Conservation (phyloP, 108 stramenopile species). For the Aurantiochytrium sp. region DNA sequence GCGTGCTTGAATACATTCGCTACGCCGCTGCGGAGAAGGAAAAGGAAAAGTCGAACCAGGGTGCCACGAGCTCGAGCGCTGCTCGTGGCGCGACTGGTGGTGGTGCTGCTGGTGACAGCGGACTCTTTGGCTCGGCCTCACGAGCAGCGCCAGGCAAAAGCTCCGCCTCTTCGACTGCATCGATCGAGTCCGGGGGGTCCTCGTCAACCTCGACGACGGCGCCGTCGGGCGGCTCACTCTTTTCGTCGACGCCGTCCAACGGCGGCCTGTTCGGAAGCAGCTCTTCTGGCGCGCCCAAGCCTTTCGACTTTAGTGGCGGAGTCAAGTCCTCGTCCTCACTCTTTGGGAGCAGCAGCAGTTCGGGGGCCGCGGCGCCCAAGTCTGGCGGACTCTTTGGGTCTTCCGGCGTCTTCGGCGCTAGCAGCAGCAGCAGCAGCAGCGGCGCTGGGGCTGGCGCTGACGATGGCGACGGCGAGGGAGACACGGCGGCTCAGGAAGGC, state of each 20-base stretch:
- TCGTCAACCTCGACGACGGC: background rate
- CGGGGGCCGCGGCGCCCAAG: no score
- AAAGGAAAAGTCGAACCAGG: background rate
- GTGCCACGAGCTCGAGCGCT: background rate
- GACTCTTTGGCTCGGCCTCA: background rate
- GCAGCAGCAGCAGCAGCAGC: background rate
- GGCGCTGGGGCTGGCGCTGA: background rate
- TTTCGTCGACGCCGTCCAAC: background rate
- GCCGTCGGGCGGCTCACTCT: background rate
- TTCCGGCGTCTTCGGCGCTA: background rate
- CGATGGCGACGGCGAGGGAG: background rate
- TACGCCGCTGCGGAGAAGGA: background rate
- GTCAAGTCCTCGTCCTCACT: background rate
- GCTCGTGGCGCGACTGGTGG: no score
- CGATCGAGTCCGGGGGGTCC: background rate
- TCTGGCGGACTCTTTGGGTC: background rate
- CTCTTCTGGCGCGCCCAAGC: background rate
- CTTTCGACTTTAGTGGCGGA: background rate
- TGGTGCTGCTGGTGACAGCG: no score
- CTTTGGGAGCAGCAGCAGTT: background rate
- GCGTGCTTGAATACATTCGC: background rate
- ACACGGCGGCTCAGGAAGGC: background rate
- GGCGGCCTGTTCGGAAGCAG: slow-evolving; percentile 11
- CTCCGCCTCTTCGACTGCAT: no score
- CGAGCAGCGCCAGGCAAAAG: background rate